Base-by-base conservation (phyloP, 805 yeast species). In the Hanseniaspora valbyensis region DNA sequence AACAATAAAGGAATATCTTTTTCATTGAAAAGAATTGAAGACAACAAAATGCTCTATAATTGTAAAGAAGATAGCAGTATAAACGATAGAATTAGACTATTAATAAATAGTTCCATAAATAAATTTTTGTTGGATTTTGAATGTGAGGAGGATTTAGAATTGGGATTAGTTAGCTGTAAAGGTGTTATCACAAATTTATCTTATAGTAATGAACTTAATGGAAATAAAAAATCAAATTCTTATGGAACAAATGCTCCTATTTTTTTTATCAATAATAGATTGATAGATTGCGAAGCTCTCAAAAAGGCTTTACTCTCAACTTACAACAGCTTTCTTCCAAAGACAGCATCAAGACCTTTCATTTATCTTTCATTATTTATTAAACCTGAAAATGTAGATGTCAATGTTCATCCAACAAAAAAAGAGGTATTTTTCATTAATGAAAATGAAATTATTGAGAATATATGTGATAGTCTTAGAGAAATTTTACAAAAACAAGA, bases 341-440 rank as follows among this genome's bases (percentile, higher is more conserved):
- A 81, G 56, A 94, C 94, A 0, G 53, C 53, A 4, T 71, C 70
- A 40, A 77, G 73, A 56, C 82, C 95, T 0, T 92, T 92, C 61
- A 72, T 85, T 1, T 92, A 88, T 63, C 53, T 92, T 48, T 72
- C 84, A 43, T 61, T 92, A n/a, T 68, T 68, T 18, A 77, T 92
- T 2, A 68, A 72, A 21, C 84, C 96, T 0, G 66, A 66, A 30
- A 80, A 81, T 54, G 72, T 92, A 7, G 98, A 92, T 62, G 97
- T 92, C 14, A 92, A 92, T 61, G 81, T 92, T 13, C 98, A 92
- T 61, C 98, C 98, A 0, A 90, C 97, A 0, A 92, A 92, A 58
- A 73, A 90, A 53, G 96, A 90, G 58, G 96, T 92, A 2, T 64
- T 94, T 39, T 88, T 92, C 61, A 66, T 92, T 32, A 65, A 78